A percentile compares a stretch with the other conserved stretches of the same genome.
Evolutionary conservation across 345 rosid species (phyloP).

Genomic region (Lumnitzera racemosa): DNA sequence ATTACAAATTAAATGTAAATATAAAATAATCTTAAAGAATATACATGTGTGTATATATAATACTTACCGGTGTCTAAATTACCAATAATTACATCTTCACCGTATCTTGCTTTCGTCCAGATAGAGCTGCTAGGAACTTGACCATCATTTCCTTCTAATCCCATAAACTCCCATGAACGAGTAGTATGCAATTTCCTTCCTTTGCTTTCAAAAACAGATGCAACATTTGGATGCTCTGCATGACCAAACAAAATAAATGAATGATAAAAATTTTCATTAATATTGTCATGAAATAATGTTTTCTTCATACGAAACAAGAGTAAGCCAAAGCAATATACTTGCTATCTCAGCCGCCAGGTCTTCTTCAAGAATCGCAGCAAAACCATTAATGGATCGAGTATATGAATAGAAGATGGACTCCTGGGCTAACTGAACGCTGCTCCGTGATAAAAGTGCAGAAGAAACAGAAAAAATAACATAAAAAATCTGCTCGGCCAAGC

Average conservation of each 20-base stretch:
- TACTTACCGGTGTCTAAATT: constrained; percentile 32
- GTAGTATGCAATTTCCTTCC: constrained; percentile 26
- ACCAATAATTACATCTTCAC: constrained; percentile 32
- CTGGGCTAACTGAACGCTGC: constrained; percentile 38
- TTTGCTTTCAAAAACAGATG: constrained; percentile 21
- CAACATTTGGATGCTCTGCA: constrained; percentile 25
- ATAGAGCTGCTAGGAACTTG: constrained; percentile 10
- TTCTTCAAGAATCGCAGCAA: constrained; percentile 52
- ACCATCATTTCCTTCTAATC: constrained; percentile 16
- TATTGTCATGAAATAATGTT: constrained; percentile 11
- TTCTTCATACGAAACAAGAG: neutral
- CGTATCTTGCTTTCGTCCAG: constrained; percentile 26
- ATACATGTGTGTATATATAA: neutral
- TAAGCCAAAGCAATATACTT: constrained; percentile 19
- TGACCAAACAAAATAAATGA: constrained; percentile 20
- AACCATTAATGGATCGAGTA: constrained; percentile 52
- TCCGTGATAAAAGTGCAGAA: neutral
- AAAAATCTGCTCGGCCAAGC: neutral
- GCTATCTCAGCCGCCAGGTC: constrained; percentile 47
- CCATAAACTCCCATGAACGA: constrained; percentile 27
- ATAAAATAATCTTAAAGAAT: neutral
- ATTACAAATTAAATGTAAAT: neutral
- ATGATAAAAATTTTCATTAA: constrained; percentile 22
- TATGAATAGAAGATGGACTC: constrained; percentile 60
- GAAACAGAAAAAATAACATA: neutral